Conservation (phyloP, 2,329 filamentous ascomycete species). For the Fusarium multiceps region DNA sequence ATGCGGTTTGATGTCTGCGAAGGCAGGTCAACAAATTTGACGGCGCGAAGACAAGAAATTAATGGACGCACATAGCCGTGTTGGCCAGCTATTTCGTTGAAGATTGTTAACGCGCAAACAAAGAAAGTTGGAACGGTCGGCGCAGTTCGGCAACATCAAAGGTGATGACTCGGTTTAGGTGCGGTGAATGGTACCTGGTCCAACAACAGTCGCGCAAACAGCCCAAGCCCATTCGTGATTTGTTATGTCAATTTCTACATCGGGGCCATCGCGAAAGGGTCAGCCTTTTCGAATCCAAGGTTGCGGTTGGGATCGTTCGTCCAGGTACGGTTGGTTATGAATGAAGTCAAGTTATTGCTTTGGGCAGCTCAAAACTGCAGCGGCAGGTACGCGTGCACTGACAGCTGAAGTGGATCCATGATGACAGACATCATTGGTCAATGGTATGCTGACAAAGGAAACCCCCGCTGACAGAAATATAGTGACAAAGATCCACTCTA, state of each 20-base stretch:
- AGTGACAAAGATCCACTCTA: not conserved
- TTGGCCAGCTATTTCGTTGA: conserved; percentile 17
- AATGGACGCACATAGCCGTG: conserved; percentile 25
- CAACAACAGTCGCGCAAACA: not conserved
- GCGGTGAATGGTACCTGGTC: conserved; percentile 14
- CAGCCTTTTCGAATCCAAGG: conserved; percentile 6
- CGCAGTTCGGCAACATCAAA: conserved; percentile 38
- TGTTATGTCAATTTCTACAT: conserved; percentile 4
- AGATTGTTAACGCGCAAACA: not conserved
- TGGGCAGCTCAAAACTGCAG: not conserved
- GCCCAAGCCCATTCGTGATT: not conserved
- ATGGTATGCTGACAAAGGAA: not conserved
- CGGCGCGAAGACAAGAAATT: not conserved
- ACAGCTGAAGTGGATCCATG: not conserved
- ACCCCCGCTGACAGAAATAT: not conserved
- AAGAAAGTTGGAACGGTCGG: not conserved
- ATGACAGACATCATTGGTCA: not conserved
- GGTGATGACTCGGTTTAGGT: conserved; percentile 9
- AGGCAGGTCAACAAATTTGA: not conserved
- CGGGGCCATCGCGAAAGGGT: conserved; percentile 27
- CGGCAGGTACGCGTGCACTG: not conserved
- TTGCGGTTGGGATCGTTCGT: conserved; percentile 5
- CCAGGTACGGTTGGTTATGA: not conserved
- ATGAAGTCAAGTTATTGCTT: conserved; percentile 1
- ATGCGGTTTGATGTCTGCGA: conserved; percentile 38